Base-by-base conservation (phyloP, 805 yeast genomes). In the Candida caryicola region DNA sequence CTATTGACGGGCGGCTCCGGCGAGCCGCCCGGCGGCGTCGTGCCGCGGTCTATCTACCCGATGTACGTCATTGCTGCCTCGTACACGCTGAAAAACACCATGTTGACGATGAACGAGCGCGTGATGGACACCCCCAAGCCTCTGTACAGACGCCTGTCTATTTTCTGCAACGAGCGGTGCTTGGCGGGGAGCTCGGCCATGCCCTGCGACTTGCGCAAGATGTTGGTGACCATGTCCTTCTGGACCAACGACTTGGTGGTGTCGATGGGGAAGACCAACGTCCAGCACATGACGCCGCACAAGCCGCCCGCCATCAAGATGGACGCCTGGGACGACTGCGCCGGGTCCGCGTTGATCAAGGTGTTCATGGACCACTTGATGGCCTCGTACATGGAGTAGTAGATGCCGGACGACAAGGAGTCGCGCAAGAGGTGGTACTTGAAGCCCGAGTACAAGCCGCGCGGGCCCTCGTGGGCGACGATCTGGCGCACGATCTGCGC, bases 181-280 rank as follows among this genome's bases (percentile, higher is more conserved):
- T 48, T 53, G 6, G 44, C 45, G 7, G 72, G 72, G 29, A 66
- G 47, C 50, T 74, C 71, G 27, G 65, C 57, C 33, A 72, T 51
- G 26, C 82, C 74, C 41, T 73, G 66, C 50, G 65, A 64, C 29
- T 55, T 66, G 38, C 85, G 55, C 27, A 84, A 63, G n/a, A 84
- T 78, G 45, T 81, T 79, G 21, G 82, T 69, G 17, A 86, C 83
- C 4, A 83, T 69, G 50, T 86, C 91, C 41, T 83, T 76, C 53
- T 87, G 96, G 31, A 78, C 73, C 40, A 82, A 71, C 1, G 90
- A 78, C 55, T 88, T 87, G 41, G 83, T 69, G 0, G 95, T 87
- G 57, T 87, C 96, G 8, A 87, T 55, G 3, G 95, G 95, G 62
- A 83, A 88, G 3, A 86, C 81, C 1, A 79, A 58, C 2, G 79